phyloP scores from a whole-genome alignment of 2,329 filamentous ascomycete species.

The Hypoxylon sp. region DNA sequence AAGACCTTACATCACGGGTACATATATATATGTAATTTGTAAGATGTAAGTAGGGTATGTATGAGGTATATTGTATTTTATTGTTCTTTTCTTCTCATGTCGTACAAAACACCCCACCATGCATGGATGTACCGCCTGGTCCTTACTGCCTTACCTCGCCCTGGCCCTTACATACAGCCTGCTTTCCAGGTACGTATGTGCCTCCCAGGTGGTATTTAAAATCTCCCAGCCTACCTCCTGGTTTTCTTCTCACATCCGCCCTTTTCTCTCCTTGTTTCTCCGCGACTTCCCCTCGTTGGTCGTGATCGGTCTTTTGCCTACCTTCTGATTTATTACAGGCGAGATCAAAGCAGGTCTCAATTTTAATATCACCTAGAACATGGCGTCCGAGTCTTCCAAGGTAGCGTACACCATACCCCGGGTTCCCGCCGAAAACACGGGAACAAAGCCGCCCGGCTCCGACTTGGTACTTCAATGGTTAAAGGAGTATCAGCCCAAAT shows the following conservation, averaged over 20 bases:
- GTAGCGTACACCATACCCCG: not conserved
- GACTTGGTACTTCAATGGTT: not conserved
- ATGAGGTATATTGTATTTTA: too few relatives aligned
- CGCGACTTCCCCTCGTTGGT: not conserved
- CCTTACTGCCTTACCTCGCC: not conserved
- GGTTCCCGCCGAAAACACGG: not conserved
- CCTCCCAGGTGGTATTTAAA: not conserved
- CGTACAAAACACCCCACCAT: conserved; percentile 2
- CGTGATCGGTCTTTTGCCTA: not conserved
- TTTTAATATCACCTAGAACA: not conserved
- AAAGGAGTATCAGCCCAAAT: not conserved
- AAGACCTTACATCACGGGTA: too few relatives aligned
- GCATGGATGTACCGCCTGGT: not conserved
- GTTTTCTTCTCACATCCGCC: not conserved
- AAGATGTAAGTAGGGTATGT: too few relatives aligned
- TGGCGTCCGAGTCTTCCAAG: not conserved
- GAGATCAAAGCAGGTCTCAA: not conserved
- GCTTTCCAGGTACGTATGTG: not conserved
- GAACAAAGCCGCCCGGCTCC: not conserved
- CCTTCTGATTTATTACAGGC: not conserved
- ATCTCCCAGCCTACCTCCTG: not conserved
- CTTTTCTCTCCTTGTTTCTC: not conserved
- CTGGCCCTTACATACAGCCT: not conserved
- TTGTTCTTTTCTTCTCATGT: not conserved
- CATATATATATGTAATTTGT: too few relatives aligned